Percentiles rank a stretch among this genome's conserved stretches.
Conservation (phyloP, 1,284 basidiomycete genomes). For the Hypsizygus ulmarius region DNA sequence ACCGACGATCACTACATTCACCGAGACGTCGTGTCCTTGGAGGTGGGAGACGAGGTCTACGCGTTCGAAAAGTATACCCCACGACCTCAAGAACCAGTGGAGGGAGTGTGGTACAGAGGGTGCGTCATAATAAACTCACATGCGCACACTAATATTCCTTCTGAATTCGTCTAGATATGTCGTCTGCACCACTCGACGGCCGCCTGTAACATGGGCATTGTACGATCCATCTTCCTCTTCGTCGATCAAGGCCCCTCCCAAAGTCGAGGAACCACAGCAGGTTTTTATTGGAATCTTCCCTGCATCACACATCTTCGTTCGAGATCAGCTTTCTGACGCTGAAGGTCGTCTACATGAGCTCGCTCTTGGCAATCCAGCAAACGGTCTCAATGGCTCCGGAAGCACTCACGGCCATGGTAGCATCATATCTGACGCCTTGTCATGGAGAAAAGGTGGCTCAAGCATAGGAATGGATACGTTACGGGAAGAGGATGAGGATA, state of each 20-base stretch:
- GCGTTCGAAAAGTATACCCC: constrained; percentile 89
- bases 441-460: constrained; percentile 47
- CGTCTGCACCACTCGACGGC: constrained; percentile 74
- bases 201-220: constrained; percentile 60
- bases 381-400: constrained; percentile 27
- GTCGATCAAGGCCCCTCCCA: constrained; percentile 48
- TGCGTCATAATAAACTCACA: constrained; percentile 40
- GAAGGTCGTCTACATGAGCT: constrained; percentile 81
- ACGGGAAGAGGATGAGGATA: constrained; percentile 75
- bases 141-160: constrained; percentile 13
- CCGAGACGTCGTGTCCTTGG: constrained; percentile 76
- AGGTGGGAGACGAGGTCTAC: constrained; percentile 95
- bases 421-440: constrained; percentile 36
- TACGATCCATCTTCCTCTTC: constrained; percentile 46
- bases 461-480: constrained; percentile 60
- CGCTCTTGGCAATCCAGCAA: constrained; percentile 41
- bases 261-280: constrained; percentile 73
- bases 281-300: constrained; percentile 98
- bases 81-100: constrained; percentile 61
- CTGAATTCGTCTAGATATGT: constrained; percentile 64
- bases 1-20: constrained; percentile 62
- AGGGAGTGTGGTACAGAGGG: constrained; percentile 89
- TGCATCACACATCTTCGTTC: constrained; percentile 84
- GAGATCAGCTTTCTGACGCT: constrained; percentile 87
- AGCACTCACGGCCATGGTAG: constrained; percentile 35